These are phyloP conservation scores for Periconia sp. DNA, from an alignment of 2,329 filamentous ascomycete species.

Conservation along the genomic window DNA sequence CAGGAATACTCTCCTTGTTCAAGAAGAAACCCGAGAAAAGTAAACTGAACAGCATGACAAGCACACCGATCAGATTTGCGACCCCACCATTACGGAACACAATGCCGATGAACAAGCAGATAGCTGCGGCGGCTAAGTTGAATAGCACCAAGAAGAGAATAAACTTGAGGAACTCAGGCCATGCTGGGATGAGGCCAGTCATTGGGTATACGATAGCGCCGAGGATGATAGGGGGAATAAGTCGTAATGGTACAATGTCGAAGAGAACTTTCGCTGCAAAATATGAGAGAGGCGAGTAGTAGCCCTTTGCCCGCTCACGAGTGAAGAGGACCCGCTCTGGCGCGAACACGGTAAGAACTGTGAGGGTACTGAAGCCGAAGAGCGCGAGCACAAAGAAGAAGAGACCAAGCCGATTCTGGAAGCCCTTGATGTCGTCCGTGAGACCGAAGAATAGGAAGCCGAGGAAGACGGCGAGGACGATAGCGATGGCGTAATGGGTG, in stretches of 20 bases:
- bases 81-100: slow-evolving; percentile 90
- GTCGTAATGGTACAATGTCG: slow-evolving; percentile 91
- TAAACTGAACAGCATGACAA: slow-evolving; percentile 97
- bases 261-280: slow-evolving; percentile 98
- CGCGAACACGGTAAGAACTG: slow-evolving; percentile 91
- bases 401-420: slow-evolving; percentile 94
- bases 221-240: slow-evolving; percentile 94
- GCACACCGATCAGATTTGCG: slow-evolving; percentile 88
- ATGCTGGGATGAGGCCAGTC: slow-evolving; percentile 87
- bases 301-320: slow-evolving; percentile 92
- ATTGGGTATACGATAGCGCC: slow-evolving; percentile 97
- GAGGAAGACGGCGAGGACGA: slow-evolving; percentile 89
- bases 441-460: slow-evolving; percentile 96
- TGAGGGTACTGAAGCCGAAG: slow-evolving; percentile 96
- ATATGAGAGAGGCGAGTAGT: slow-evolving; percentile 93
- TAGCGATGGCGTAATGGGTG: slow-evolving; percentile 96
- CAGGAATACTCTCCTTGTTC: slow-evolving; percentile 92
- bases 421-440: slow-evolving; percentile 94
- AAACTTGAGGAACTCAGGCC: slow-evolving; percentile 86
- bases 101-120: slow-evolving; percentile 96
- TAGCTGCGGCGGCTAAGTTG: slow-evolving; percentile 90
- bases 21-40: slow-evolving; percentile 92
- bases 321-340: slow-evolving; percentile 90
- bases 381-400: slow-evolving; percentile 97
- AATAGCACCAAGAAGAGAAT: slow-evolving; percentile 91